Evolutionary conservation across 2,329 filamentous ascomycete species (phyloP).

Genomic region (Thermoascus crustaceus): DNA sequence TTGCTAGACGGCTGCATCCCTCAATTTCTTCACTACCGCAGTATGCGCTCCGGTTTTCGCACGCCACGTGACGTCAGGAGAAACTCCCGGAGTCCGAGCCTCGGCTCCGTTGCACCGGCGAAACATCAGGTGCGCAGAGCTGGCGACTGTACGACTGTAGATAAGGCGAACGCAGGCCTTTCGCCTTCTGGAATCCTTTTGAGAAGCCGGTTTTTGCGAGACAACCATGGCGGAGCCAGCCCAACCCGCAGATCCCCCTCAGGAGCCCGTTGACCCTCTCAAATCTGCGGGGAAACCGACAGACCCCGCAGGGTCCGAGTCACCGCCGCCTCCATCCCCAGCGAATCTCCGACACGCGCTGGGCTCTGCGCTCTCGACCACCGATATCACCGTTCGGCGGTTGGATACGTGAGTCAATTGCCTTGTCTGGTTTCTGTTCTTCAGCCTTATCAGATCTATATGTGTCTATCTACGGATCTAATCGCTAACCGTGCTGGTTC

Average conservation of each 20-base stretch:
- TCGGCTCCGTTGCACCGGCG: conserved; percentile 15
- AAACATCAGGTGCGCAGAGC: not conserved
- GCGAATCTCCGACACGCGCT: conserved; percentile 11
- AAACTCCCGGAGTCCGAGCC: conserved; percentile 16
- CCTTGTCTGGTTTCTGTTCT: not conserved
- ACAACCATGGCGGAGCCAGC: conserved; percentile 16
- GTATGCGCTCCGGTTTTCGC: too few species aligned
- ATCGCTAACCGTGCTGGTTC: not conserved
- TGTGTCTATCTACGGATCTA: not conserved
- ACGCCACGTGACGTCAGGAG: conserved; percentile 3
- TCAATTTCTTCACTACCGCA: too few species aligned
- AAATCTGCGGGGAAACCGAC: conserved; percentile 17
- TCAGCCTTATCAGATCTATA: not conserved
- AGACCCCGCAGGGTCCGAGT: conserved; percentile 10
- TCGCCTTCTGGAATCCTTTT: conserved; percentile 6
- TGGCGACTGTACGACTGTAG: not conserved
- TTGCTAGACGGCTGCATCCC: too few species aligned
- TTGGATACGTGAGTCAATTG: conserved; percentile 12
- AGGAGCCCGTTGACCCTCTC: conserved; percentile 7
- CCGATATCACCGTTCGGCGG: conserved; percentile 9
- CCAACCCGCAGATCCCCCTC: conserved; percentile 9
- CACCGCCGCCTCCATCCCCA: conserved; percentile 4
- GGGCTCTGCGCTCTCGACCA: conserved; percentile 5
- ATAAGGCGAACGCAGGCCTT: conserved; percentile 4
- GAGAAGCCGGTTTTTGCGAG: conserved; percentile 1